Evolutionary conservation across 2,329 filamentous ascomycete species (phyloP), one percentile per base, ranked within the genome.

Genomic region (Exophiala lecanii-corni): DNA sequence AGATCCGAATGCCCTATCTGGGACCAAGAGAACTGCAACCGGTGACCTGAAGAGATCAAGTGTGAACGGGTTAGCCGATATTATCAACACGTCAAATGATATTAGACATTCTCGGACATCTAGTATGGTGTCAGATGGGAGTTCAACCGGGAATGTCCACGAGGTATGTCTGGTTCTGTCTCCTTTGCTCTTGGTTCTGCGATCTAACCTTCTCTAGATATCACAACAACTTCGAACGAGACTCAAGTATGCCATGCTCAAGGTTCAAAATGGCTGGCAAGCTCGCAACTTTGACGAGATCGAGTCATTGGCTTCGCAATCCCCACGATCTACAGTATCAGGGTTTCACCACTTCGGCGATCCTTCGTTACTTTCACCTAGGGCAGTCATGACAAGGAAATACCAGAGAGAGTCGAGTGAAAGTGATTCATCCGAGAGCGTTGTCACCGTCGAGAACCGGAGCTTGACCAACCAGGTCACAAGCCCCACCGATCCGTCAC

Each of bases 231-330:
- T 97, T 39, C 84, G 83, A 60, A 82, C 88, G 38, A 84, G 88
- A 57, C 75, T 97, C 19, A 87, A 88, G 5, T 96, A 96, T 64
- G 91, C 91, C 52, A 92, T 94, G 77, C 77, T 94, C 60, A 96
- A 95, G 65, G 85, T 96, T 30, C 87, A 88, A 61, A 82, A 94
- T 59, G 88, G 87, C 45, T 92, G 89, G 84, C 85, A 94, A 65
- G 76, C 82, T 17, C 81, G 84, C 51, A 81, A 80, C 13, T 79
- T 92, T 45, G 81, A 84, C 42, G 85, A 91, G 63, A 78, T 91
- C 20, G 87, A 91, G 65, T 79, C 78, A 35, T 67, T 87, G 30
- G 79, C 85, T 7, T 86, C 85, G 1, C 80, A 84, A 41, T 86
- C 83, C 1, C 79, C 81, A 15, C 51, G 18, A 69, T 74, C 23